Evolutionary conservation across 2,329 filamentous ascomycete genomes (phyloP).

Genomic region (Phyllachora maydis): DNA sequence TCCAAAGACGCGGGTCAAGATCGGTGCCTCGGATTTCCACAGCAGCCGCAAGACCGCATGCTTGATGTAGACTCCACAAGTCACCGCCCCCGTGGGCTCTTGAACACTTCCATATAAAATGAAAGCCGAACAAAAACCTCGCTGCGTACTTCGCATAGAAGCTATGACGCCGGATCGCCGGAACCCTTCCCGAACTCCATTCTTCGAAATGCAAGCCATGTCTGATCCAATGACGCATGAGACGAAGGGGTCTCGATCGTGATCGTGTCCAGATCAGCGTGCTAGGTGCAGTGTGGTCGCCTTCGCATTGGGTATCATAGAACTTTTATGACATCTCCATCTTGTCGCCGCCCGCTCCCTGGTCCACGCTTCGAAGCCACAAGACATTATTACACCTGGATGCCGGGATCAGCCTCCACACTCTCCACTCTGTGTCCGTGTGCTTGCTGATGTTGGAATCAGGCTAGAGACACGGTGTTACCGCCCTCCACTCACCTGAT

Average conservation of each 20-base stretch:
- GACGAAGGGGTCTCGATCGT: background rate
- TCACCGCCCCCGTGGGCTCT: no score
- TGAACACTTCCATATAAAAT: background rate
- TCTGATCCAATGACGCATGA: background rate
- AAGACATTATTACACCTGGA: slow-evolving; percentile 45
- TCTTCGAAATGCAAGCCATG: no score
- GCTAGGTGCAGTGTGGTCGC: background rate
- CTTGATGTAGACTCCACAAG: slow-evolving; percentile 38
- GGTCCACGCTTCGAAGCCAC: slow-evolving; percentile 51
- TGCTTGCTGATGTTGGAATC: background rate
- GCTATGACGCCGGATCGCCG: no score
- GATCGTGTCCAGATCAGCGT: background rate
- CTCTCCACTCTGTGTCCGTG: no score
- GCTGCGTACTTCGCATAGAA: no score
- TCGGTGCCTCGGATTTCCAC: slow-evolving; percentile 45
- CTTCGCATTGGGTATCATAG: background rate
- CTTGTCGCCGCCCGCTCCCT: slow-evolving; percentile 23
- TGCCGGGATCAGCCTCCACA: no score
- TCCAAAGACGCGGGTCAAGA: slow-evolving; percentile 38
- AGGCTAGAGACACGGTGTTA: background rate
- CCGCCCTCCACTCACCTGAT: slow-evolving; percentile 24
- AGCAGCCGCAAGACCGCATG: slow-evolving; percentile 51
- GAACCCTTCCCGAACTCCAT: no score
- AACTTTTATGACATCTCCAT: background rate
- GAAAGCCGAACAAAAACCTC: background rate